phyloP scores from a whole-genome alignment of 768 basidiomycete genomes.

The Kwoniella sp. region DNA sequence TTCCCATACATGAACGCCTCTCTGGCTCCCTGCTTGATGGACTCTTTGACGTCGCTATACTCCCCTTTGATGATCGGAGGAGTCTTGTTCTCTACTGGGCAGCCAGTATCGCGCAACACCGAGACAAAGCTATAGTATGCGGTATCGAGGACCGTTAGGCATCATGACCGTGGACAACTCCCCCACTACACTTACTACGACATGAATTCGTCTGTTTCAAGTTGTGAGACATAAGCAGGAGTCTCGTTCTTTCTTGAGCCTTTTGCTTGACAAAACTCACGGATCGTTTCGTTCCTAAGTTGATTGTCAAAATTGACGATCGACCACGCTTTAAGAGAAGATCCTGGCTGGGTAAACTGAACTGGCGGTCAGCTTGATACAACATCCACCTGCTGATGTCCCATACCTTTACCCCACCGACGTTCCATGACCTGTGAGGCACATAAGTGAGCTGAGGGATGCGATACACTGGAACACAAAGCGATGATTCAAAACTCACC shows the following conservation, averaged over 20 bases:
- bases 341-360: constrained; percentile 26
- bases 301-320: constrained; percentile 39
- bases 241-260: too few relatives aligned
- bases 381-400: too few relatives aligned
- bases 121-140: constrained; percentile 17
- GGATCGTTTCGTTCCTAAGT: constrained; percentile 21
- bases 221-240: too few relatives aligned
- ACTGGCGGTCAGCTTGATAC: neutral
- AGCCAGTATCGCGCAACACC: constrained; percentile 13
- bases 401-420: constrained; percentile 41
- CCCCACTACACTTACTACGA: too few relatives aligned
- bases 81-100: constrained; percentile 33
- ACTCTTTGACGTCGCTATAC: constrained; percentile 20
- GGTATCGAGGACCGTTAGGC: too few relatives aligned
- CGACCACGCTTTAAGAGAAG: constrained; percentile 37
- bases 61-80: constrained; percentile 28
- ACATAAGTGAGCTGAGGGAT: constrained; percentile 3
- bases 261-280: constrained; percentile 13
- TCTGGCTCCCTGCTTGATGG: constrained; percentile 28
- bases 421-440: constrained; percentile 45
- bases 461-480: too few relatives aligned
- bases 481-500: constrained; percentile 7
- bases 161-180: too few relatives aligned
- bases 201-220: too few relatives aligned
- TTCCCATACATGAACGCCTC: constrained; percentile 34